These are phyloP conservation scores for Solanum bulbocastanum DNA, from an alignment of 257 asterid genomes.

Conservation along the genomic window DNA sequence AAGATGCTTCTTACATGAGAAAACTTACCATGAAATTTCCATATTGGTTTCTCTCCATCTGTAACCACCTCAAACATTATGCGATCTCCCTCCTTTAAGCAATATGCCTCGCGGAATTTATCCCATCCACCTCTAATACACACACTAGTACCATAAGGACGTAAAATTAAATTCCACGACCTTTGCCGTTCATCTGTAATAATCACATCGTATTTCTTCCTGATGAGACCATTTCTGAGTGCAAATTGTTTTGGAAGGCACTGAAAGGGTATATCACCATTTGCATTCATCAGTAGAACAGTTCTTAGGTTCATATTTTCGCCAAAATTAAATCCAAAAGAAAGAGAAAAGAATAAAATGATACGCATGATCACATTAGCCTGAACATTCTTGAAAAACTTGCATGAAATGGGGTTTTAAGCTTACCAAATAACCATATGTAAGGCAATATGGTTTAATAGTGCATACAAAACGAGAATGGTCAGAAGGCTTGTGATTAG, in stretches of 20 bases:
- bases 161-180: not conserved
- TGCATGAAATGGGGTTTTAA: not conserved
- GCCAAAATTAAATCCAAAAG: not conserved
- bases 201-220: not conserved
- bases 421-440: not conserved
- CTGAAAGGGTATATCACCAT: not conserved
- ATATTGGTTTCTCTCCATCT: not conserved
- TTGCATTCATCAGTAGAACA: not conserved
- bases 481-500: not conserved
- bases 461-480: not conserved
- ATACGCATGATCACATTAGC: not conserved
- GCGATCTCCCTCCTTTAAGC: not conserved
- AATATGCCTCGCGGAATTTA: not conserved
- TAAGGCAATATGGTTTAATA: not conserved
- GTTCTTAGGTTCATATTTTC: not conserved
- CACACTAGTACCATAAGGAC: not conserved
- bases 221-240: not conserved
- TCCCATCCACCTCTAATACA: slow-evolving; percentile 1
- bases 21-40: slow-evolving; percentile 1
- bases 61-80: slow-evolving; percentile 1
- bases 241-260: not conserved
- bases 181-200: not conserved
- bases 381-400: not conserved
- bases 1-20: not conserved
- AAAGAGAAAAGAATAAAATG: not conserved